Evolutionary conservation across 345 rosid genomes (phyloP), one percentile per base, ranked within the genome.

Genomic region (Gossypium arboreum): DNA sequence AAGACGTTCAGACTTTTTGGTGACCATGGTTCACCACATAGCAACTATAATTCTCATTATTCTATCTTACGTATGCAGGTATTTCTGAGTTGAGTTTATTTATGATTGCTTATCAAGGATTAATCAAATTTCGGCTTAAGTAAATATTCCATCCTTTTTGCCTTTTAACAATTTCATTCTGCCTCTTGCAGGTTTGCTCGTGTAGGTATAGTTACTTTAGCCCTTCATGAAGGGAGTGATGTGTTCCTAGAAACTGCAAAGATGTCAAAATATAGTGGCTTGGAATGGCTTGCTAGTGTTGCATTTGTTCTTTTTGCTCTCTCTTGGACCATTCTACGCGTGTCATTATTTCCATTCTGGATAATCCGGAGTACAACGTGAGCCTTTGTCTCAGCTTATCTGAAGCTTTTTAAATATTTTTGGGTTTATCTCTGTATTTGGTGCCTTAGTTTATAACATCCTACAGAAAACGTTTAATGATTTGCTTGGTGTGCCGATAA

Each of bases 251-350:
- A 94, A 83, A 59, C 87, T 1, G 97, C 84, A 68, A 94, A 94
- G 85, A 88, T 94, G 93, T 94, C 96, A n/a, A 88, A 84, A 74
- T 94, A 92, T 70, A 84, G 91, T 63, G 97, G 98, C 66, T 82
- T 78, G 41, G 91, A 94, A 78, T 25, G 77, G 77, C 62, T 79
- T 41, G 87, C 95, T 52, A 84, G 86, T 81, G 25, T 85, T 58
- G 82, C 77, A 7, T 90, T 92, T 69, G 24, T 84, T 65, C 68
- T 83, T 63, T 90, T 90, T 57, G 90, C 83, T 10, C 41, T 88
- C 74, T 83, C 83, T 59, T 94, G 81, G 78, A 89, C 89, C 59
- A 64, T 85, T 73, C 84, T 94, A 22, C 96, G 96, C 7, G 80
- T 88, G 45, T 73, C 87, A 73, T 81, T 79, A 86, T 89, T 73